Conservation (phyloP, 768 basidiomycete genomes). For the Clitopilus passeckerianus region DNA sequence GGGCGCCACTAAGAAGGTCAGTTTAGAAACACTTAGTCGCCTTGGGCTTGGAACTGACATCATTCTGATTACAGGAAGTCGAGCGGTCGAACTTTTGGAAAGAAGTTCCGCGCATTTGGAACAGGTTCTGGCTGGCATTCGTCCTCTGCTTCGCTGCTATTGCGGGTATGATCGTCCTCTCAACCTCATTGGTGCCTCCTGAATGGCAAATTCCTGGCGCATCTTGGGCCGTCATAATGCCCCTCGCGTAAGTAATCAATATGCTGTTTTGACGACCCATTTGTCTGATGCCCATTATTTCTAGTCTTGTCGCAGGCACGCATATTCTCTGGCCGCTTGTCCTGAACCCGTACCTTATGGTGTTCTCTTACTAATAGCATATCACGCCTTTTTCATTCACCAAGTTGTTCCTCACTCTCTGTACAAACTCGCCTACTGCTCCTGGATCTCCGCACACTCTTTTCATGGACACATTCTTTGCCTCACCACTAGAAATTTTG, state of each 20-base stretch:
- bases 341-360: slow-evolving; percentile 87
- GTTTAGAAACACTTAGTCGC: background rate
- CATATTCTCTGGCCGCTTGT: slow-evolving; percentile 74
- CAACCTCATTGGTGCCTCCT: slow-evolving; percentile 45
- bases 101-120: slow-evolving; percentile 80
- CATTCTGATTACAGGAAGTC: slow-evolving; percentile 57
- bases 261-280: slow-evolving; percentile 1
- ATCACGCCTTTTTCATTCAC: background rate
- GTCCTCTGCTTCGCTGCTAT: slow-evolving; percentile 46
- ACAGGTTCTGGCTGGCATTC: slow-evolving; percentile 70
- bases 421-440: background rate
- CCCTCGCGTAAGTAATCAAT: slow-evolving; percentile 50
- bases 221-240: slow-evolving; percentile 75
- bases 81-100: slow-evolving; percentile 88
- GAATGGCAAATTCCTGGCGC: slow-evolving; percentile 59
- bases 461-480: slow-evolving; percentile 18
- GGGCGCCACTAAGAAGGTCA: slow-evolving; percentile 68
- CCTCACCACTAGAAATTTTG: slow-evolving; percentile 1
- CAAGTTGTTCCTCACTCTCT: slow-evolving; percentile 3
- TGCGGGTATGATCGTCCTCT: slow-evolving; percentile 53
- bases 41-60: background rate
- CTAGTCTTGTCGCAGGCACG: slow-evolving; percentile 54
- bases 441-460: slow-evolving; percentile 5
- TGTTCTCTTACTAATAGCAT: slow-evolving; percentile 54
- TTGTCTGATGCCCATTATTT: slow-evolving; percentile 2